A percentile compares a stretch with the other conserved stretches of the same genome.
Conservation (phyloP, 176 grass and related monocot genomes). For the Urochloa ruziziensis region DNA sequence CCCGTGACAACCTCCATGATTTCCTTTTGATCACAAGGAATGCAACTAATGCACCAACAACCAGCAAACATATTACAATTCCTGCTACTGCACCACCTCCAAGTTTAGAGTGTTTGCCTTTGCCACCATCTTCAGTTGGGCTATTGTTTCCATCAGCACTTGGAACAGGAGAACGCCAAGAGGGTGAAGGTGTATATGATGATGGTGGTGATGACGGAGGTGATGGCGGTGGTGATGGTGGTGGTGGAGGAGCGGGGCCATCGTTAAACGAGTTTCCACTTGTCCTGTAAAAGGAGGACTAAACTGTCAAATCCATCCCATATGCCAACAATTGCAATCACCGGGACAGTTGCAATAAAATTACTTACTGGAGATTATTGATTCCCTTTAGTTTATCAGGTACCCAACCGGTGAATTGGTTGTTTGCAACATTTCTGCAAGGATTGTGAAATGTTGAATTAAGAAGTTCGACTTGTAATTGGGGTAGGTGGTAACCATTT, state of each 20-base stretch:
- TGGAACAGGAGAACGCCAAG: slow-evolving; percentile 22
- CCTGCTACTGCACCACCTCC: slow-evolving; percentile 72
- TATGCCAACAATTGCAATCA: slow-evolving; percentile 8
- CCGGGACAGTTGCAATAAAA: not conserved
- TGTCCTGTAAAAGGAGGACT: slow-evolving; percentile 43
- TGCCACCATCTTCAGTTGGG: slow-evolving; percentile 14
- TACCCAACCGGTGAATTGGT: slow-evolving; percentile 88
- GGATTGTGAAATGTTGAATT: slow-evolving; percentile 25
- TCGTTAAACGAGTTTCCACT: slow-evolving; percentile 70
- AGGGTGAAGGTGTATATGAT: slow-evolving; percentile 28
- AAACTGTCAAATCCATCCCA: slow-evolving; percentile 27
- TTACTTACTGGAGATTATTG: slow-evolving; percentile 63
- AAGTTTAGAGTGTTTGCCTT: slow-evolving; percentile 54
- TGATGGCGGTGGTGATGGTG: slow-evolving; percentile 47
- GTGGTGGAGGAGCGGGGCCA: slow-evolving; percentile 71
- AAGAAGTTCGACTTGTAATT: not conserved
- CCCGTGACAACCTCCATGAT: slow-evolving; percentile 38
- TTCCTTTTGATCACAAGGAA: slow-evolving; percentile 71
- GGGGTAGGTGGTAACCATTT: not conserved
- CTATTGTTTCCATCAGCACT: slow-evolving; percentile 14
- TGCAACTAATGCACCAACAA: slow-evolving; percentile 45
- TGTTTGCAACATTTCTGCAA: slow-evolving; percentile 88
- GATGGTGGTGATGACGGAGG: slow-evolving; percentile 55
- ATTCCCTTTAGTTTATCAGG: slow-evolving; percentile 80
- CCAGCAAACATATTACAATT: slow-evolving; percentile 83